Percentiles rank a stretch among this genome's conserved stretches.
These are phyloP conservation scores for Vitis amurensis DNA, from an alignment of 164 flowering plant species.

Conservation along the genomic window DNA sequence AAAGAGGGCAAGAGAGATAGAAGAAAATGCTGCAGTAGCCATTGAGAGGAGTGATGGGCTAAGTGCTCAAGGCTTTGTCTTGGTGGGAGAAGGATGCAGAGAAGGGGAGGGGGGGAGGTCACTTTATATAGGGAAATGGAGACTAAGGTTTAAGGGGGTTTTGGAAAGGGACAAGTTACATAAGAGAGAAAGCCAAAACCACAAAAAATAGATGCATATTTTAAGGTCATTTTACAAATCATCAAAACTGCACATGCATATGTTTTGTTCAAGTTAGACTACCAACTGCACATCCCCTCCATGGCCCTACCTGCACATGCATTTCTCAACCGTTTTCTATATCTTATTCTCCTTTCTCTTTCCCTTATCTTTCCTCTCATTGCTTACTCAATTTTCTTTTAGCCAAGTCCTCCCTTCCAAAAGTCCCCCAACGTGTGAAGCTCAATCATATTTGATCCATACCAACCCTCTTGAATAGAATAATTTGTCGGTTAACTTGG, in stretches of 20 bases:
- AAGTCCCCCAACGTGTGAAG: too few relatives aligned
- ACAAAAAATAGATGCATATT: slow-evolving; percentile 1
- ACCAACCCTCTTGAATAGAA: too few relatives aligned
- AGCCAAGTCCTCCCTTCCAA: background rate
- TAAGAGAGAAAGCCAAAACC: slow-evolving; percentile 4
- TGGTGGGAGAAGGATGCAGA: background rate
- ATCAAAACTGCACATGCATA: slow-evolving; percentile 47
- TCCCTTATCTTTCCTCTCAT: background rate
- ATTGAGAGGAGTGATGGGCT: background rate
- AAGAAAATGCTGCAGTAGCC: slow-evolving; percentile 12
- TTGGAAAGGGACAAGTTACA: slow-evolving; percentile 11
- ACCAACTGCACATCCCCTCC: slow-evolving; percentile 32
- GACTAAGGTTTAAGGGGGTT: background rate
- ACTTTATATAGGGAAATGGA: slow-evolving; percentile 12
- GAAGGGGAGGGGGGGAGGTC: background rate
- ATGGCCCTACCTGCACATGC: slow-evolving; percentile 51
- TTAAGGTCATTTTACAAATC: slow-evolving; percentile 3
- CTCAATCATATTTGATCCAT: too few relatives aligned
- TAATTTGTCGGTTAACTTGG: too few relatives aligned
- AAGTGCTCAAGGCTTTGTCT: background rate
- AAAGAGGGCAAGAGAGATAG: slow-evolving; percentile 15
- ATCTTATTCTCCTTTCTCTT: background rate
- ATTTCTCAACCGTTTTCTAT: slow-evolving; percentile 8
- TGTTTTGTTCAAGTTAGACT: slow-evolving; percentile 25
- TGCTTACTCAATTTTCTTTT: background rate